Evolutionary conservation across 2,329 filamentous ascomycete species (phyloP).

Genomic region (Fusarium keratoplasticum): DNA sequence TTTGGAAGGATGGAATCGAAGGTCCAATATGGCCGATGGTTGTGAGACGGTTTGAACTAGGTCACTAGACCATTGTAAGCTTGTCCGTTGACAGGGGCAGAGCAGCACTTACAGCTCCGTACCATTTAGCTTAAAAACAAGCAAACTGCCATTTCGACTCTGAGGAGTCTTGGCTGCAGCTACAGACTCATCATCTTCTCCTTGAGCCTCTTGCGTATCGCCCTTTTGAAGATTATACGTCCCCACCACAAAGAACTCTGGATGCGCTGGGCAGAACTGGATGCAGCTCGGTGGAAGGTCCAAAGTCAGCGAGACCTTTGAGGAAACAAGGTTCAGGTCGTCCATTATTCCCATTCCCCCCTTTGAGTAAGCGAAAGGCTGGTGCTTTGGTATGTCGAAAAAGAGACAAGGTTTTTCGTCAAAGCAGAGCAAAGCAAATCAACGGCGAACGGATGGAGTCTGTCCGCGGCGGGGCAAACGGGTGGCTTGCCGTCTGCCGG

Average conservation of each 20-base stretch:
- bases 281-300: slow-evolving; percentile 81
- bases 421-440: slow-evolving; percentile 1
- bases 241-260: slow-evolving; percentile 79
- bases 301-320: slow-evolving; percentile 63
- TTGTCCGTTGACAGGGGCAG: neutral
- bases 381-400: neutral
- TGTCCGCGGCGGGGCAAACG: slow-evolving; percentile 33
- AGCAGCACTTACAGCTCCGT: slow-evolving; percentile 65
- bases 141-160: slow-evolving; percentile 77
- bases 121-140: slow-evolving; percentile 70
- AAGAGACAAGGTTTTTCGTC: slow-evolving; percentile 18
- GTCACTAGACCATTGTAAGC: slow-evolving; percentile 52
- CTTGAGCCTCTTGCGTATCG: slow-evolving; percentile 40
- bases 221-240: slow-evolving; percentile 81
- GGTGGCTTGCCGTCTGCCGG: slow-evolving; percentile 27
- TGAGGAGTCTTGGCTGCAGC: slow-evolving; percentile 58
- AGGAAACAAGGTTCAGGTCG: slow-evolving; percentile 47
- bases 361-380: neutral
- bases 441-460: slow-evolving; percentile 18
- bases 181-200: slow-evolving; percentile 39
- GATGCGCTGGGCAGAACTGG: slow-evolving; percentile 74
- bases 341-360: slow-evolving; percentile 36
- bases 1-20: slow-evolving; percentile 77
- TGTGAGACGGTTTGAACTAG: slow-evolving; percentile 70
- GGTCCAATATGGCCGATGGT: slow-evolving; percentile 82